Base-by-base conservation (phyloP, 2,329 filamentous ascomycete genomes). In the Epichloe hybrida region DNA sequence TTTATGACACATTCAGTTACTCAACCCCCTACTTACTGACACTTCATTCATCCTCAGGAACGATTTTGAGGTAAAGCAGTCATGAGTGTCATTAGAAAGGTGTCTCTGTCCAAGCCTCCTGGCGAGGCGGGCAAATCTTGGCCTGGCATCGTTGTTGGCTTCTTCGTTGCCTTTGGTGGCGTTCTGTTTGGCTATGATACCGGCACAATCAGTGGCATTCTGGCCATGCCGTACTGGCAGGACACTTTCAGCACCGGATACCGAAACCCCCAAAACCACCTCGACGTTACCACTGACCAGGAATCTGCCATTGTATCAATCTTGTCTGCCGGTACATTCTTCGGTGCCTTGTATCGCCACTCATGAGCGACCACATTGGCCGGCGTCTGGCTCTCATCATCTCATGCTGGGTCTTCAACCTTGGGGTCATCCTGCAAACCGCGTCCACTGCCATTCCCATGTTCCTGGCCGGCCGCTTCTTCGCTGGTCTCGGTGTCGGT, bases 251-350 rank as follows among this genome's bases (percentile, higher is more conserved):
- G 73, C 23, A 80, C 76, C 0, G 76, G 76, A 15, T 74, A 74
- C 57, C 51, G 56, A 34, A 69, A 77, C 54, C 51, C 66, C 11
- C 38, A 65, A 0, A 72, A 73, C 8, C 58, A 71, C 5, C 66
- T 61, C 5, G 68, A 73, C 54, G 63, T 82, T 34, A 72, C 72
- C 2, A 70, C 83, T 1, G 68, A 71, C 1, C 72, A 80, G 55
- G 72, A 78, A 43, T 84, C 83, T 0, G 71, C 80, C 40, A 80
- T 86, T 53, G 83, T 86, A 37, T 87, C 84, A 6, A 88, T 88
- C 57, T 74, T 89, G 17, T 88, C 84, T 0, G 82, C 81, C 34
- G 85, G 85, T 52, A 88, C 85, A 35, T 89, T 89, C 67, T 83
- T 88, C 56, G 86, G 86, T 40, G 78, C 84, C 13, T 73, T 89